A percentile compares a stretch with the other conserved stretches of the same genome.
Conservation (phyloP, 805 yeast species). For the Starmerella roubikii region DNA sequence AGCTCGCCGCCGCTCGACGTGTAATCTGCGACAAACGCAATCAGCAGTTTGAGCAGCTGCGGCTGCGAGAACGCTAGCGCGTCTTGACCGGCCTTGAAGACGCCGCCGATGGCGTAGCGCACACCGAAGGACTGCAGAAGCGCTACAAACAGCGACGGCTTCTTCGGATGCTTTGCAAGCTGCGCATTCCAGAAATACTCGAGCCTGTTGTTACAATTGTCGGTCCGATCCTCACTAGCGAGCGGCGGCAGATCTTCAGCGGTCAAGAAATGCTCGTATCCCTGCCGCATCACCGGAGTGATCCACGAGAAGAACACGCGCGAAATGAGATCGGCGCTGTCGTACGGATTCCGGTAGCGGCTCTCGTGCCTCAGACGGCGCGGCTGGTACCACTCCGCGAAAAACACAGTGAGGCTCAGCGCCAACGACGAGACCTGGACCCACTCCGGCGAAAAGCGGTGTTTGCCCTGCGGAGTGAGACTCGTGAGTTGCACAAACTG, state of each 20-base stretch:
- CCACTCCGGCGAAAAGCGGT: neutral
- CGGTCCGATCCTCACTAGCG: conserved; percentile 53
- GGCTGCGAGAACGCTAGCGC: conserved; percentile 78
- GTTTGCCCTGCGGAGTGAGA: conserved; percentile 7
- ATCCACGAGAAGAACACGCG: conserved; percentile 80
- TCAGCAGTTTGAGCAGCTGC: conserved; percentile 55
- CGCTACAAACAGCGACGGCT: conserved; percentile 46
- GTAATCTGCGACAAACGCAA: conserved; percentile 44
- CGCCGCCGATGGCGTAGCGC: conserved; percentile 55
- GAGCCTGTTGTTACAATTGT: conserved; percentile 38
- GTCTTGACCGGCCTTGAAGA: conserved; percentile 64
- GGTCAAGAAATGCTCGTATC: conserved; percentile 43
- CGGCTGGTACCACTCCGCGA: conserved; percentile 29
- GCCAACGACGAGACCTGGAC: conserved; percentile 13
- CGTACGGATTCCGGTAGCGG: conserved; percentile 32
- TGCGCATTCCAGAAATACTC: conserved; percentile 49
- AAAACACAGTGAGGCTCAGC: conserved; percentile 21
- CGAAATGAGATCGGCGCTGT: conserved; percentile 57
- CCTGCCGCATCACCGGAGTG: conserved; percentile 68
- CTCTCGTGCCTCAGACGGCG: conserved; percentile 28
- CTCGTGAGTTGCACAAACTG: conserved; percentile 32
- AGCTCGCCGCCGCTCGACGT: conserved; percentile 18
- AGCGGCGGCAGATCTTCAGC: conserved; percentile 61
- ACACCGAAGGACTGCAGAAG: conserved; percentile 59
- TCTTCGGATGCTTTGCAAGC: conserved; percentile 23